Conservation (phyloP, 208 protist species). For the Acanthamoeba castellanii region DNA sequence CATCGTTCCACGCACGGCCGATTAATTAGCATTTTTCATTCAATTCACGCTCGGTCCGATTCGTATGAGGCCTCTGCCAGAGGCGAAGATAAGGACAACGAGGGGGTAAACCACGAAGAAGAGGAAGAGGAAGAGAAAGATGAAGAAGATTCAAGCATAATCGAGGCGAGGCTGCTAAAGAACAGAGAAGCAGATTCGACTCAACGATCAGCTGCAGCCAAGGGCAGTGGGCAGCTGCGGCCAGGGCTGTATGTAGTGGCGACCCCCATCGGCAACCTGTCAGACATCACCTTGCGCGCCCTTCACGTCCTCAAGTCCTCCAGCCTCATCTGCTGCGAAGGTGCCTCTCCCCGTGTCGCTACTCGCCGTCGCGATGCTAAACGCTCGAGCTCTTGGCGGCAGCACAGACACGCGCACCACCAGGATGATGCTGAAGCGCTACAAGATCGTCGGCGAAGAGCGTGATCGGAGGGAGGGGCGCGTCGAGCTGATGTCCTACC, state of each 20-base stretch:
- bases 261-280: constrained; percentile 54
- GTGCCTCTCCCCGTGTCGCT: background rate
- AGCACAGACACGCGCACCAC: constrained; percentile 32
- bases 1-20: too few relatives aligned
- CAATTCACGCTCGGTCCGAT: too few relatives aligned
- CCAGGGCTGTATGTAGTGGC: constrained; percentile 64
- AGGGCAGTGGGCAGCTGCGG: background rate
- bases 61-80: too few relatives aligned
- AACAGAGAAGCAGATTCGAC: background rate
- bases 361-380: background rate
- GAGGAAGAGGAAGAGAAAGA: background rate
- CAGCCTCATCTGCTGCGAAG: constrained; percentile 61
- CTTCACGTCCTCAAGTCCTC: constrained; percentile 48
- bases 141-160: background rate
- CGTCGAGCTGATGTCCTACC: constrained; percentile 61
- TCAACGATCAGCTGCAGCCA: background rate
- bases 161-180: background rate
- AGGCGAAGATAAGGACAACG: too few relatives aligned
- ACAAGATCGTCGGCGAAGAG: constrained; percentile 49
- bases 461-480: background rate
- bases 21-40: too few relatives aligned
- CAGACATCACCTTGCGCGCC: constrained; percentile 36
- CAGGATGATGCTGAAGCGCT: constrained; percentile 36
- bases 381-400: background rate
- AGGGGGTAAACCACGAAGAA: background rate